Conservation (phyloP, 495 filamentous ascomycete genomes). For the Aspergillus olivimuriae region DNA sequence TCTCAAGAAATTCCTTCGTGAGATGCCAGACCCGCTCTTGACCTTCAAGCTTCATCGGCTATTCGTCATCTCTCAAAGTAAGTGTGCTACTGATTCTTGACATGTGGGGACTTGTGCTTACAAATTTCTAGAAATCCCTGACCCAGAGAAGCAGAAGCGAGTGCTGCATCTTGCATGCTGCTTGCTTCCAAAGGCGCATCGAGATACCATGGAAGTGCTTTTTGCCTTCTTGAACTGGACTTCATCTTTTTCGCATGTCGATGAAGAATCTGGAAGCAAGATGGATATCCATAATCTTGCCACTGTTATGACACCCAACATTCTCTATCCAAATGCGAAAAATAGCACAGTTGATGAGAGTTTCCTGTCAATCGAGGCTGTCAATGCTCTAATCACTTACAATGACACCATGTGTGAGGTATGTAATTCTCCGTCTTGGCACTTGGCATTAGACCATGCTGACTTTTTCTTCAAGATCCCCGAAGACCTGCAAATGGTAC, state of each 20-base stretch:
- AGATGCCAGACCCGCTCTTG: conserved; percentile 89
- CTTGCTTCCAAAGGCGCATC: conserved; percentile 84
- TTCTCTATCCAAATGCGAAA: conserved; percentile 71
- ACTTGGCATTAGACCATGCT: too few relatives aligned
- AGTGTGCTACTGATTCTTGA: conserved; percentile 21
- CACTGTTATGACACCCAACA: conserved; percentile 96
- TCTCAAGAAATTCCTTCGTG: conserved; percentile 90
- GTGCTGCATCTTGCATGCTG: conserved; percentile 91
- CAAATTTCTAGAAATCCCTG: conserved; percentile 59
- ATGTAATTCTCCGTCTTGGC: conserved; percentile 40
- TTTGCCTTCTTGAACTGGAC: conserved; percentile 98
- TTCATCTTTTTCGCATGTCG: conserved; percentile 92
- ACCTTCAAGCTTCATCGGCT: conserved; percentile 92
- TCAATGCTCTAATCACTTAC: conserved; percentile 80
- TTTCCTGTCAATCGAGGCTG: conserved; percentile 87
- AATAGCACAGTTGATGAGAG: conserved; percentile 69
- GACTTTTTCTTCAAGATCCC: conserved; percentile 62
- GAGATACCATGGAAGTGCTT: conserved; percentile 90
- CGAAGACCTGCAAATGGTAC: conserved; percentile 78
- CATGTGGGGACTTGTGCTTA: conserved; percentile 23
- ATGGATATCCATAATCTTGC: conserved; percentile 99
- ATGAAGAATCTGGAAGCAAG: conserved; percentile 87
- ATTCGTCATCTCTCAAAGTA: conserved; percentile 83
- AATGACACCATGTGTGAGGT: conserved; percentile 97
- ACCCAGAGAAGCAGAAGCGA: conserved; percentile 73